These are phyloP conservation scores for Vairimorpha ceranae DNA, from an alignment of 371 early-diverging fungal genomes.

Conservation along the genomic window DNA sequence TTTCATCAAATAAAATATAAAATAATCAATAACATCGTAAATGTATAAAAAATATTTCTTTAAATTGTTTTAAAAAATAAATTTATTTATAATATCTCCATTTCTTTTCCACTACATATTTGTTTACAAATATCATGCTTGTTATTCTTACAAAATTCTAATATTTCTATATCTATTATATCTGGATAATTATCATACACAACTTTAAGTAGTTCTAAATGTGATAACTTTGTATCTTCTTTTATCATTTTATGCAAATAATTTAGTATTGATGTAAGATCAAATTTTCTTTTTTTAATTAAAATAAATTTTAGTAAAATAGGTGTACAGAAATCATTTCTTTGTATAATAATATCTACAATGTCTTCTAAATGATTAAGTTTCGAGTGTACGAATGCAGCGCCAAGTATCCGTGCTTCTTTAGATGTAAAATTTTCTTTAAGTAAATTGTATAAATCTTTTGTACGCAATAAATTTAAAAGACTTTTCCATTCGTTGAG, in stretches of 20 bases:
- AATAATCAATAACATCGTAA: no score
- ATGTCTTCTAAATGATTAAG: slow-evolving; percentile 48
- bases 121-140: slow-evolving; percentile 48
- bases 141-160: slow-evolving; percentile 43
- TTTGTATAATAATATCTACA: slow-evolving; percentile 17
- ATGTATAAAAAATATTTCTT: neutral
- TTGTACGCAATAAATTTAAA: slow-evolving; percentile 5
- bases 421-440: slow-evolving; percentile 31
- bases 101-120: slow-evolving; percentile 15
- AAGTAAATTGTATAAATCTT: slow-evolving; percentile 24
- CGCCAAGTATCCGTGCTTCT: slow-evolving; percentile 44
- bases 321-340: slow-evolving; percentile 13
- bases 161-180: slow-evolving; percentile 15
- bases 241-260: slow-evolving; percentile 30
- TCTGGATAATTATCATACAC: slow-evolving; percentile 27
- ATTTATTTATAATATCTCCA: slow-evolving; percentile 19
- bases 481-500: slow-evolving; percentile 26
- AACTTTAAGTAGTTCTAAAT: slow-evolving; percentile 30
- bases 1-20: no score
- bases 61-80: neutral
- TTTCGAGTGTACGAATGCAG: slow-evolving; percentile 41
- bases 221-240: slow-evolving; percentile 4
- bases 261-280: neutral
- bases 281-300: slow-evolving; percentile 45
- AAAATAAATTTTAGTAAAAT: slow-evolving; percentile 45